These are phyloP conservation scores for Coemansia sp. DNA, from an alignment of 192 early-diverging fungal genomes.

Conservation along the genomic window DNA sequence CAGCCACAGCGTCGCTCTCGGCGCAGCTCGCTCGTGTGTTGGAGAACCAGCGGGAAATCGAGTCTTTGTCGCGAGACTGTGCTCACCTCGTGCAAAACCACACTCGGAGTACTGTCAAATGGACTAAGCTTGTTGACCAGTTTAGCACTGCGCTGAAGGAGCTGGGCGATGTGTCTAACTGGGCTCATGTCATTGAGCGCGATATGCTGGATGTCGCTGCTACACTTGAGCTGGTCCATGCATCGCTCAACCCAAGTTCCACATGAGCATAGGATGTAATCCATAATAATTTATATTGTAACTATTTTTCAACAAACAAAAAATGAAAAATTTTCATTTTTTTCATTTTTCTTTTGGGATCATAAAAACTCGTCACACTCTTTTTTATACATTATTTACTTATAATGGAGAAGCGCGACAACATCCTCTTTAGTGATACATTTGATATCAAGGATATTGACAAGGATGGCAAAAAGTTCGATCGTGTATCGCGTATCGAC, in stretches of 20 bases:
- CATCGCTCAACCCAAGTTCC: slow-evolving; percentile 35
- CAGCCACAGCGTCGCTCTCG: slow-evolving; percentile 39
- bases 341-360: not conserved
- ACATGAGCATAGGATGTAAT: not conserved
- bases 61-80: slow-evolving; percentile 43
- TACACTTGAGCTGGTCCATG: slow-evolving; percentile 62
- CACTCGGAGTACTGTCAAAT: slow-evolving; percentile 64
- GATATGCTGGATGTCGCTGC: slow-evolving; percentile 78
- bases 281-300: not conserved
- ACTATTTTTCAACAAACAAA: not conserved
- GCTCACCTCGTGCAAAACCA: slow-evolving; percentile 46
- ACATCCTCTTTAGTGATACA: slow-evolving; percentile 84
- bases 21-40: slow-evolving; percentile 29
- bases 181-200: slow-evolving; percentile 81
- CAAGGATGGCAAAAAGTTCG: slow-evolving; percentile 91
- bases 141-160: slow-evolving; percentile 85
- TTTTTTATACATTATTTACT: not conserved
- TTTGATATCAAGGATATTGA: slow-evolving; percentile 90
- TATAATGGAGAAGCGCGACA: slow-evolving; percentile 66
- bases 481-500: slow-evolving; percentile 88
- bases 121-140: slow-evolving; percentile 74
- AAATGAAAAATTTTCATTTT: not conserved
- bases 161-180: slow-evolving; percentile 85
- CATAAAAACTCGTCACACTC: not conserved
- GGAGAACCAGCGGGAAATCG: slow-evolving; percentile 50